Evolutionary conservation across 805 yeast genomes (phyloP).

Genomic region (Wickerhamomyces tratensis): DNA sequence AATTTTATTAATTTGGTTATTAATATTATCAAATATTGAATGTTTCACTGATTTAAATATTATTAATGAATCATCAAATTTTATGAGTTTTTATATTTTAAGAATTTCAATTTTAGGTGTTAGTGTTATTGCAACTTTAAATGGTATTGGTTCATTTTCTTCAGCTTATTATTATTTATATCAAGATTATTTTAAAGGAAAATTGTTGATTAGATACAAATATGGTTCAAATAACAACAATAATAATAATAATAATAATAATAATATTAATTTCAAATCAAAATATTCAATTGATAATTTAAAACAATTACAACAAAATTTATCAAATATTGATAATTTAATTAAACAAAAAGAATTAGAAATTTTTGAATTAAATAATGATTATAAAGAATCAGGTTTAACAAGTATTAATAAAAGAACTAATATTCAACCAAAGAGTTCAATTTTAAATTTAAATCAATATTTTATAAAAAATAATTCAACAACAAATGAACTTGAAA

Average conservation of each 20-base stretch:
- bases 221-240: neutral
- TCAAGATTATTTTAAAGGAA: slow-evolving; percentile 1
- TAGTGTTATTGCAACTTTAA: slow-evolving; percentile 15
- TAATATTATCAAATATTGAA: slow-evolving; percentile 12
- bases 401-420: slow-evolving; percentile 7
- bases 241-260: neutral
- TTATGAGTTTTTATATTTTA: slow-evolving; percentile 8
- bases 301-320: slow-evolving; percentile 7
- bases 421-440: slow-evolving; percentile 11
- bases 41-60: slow-evolving; percentile 11
- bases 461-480: neutral
- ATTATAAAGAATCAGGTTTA: too few relatives aligned
- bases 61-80: neutral
- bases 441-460: slow-evolving; percentile 11
- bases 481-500: neutral
- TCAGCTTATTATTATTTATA: slow-evolving; percentile 16
- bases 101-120: slow-evolving; percentile 17
- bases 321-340: slow-evolving; percentile 11
- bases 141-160: slow-evolving; percentile 19
- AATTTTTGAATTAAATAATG: neutral
- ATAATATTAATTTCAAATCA: too few relatives aligned
- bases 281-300: slow-evolving; percentile 1
- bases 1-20: slow-evolving; percentile 8
- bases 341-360: slow-evolving; percentile 10
- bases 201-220: neutral